phyloP scores from a whole-genome alignment of 805 yeast species.

The Lipomyces mesembrius region DNA sequence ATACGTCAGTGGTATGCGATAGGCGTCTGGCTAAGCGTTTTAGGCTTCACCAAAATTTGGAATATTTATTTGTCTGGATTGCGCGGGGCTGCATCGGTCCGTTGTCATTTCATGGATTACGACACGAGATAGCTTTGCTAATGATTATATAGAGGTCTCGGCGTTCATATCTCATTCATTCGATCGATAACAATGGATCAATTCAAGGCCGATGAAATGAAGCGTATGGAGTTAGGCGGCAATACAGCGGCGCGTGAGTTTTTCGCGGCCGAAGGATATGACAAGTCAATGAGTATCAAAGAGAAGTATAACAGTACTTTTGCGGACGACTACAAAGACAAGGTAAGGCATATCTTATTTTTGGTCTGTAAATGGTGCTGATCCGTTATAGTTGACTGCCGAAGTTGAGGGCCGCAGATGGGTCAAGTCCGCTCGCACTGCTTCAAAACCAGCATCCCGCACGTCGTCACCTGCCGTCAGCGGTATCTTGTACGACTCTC shows the following conservation, averaged over 20 bases:
- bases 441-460: conserved; percentile 25
- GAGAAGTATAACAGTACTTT: conserved; percentile 83
- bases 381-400: conserved; percentile 57
- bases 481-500: conserved; percentile 10
- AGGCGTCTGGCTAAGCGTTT: background rate
- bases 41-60: conserved; percentile 95
- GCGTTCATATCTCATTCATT: conserved; percentile 96
- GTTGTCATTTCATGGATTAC: background rate
- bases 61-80: conserved; percentile 93
- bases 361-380: background rate
- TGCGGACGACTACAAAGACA: conserved; percentile 92
- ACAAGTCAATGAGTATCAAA: conserved; percentile 63
- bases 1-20: background rate
- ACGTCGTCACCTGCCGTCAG: conserved; percentile 31
- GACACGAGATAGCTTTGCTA: background rate
- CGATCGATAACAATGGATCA: conserved; percentile 98
- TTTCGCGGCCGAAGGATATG: conserved; percentile 73
- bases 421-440: conserved; percentile 52
- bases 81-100: conserved; percentile 86
- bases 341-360: conserved; percentile 39
- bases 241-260: conserved; percentile 74
- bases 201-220: conserved; percentile 89
- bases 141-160: conserved; percentile 67
- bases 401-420: conserved; percentile 74
- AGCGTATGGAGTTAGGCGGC: conserved; percentile 91